Conservation (phyloP, 768 basidiomycete genomes). For the Suillus tomentosus region DNA sequence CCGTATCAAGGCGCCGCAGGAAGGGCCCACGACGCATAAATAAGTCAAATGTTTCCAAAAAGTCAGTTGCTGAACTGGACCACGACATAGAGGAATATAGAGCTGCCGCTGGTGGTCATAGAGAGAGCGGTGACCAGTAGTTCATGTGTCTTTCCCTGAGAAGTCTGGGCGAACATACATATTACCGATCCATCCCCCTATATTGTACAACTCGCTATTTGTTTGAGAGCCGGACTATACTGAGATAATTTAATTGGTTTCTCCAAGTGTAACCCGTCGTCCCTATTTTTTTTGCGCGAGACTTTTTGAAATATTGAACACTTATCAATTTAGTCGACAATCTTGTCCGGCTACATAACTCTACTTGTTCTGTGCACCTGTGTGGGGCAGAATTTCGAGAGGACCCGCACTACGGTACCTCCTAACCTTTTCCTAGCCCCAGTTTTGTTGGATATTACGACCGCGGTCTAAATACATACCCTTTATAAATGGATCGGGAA, state of each 20-base stretch:
- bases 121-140: conserved; percentile 15
- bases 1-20: conserved; percentile 42
- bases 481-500: background rate
- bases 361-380: too few species aligned
- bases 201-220: conserved; percentile 10
- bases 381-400: background rate
- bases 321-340: background rate
- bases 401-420: background rate
- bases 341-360: background rate
- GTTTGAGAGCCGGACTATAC: background rate
- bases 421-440: background rate
- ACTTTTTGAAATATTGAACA: background rate
- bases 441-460: background rate
- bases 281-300: background rate
- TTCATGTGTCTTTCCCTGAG: conserved; percentile 2
- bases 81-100: conserved; percentile 82
- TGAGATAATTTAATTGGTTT: conserved; percentile 2
- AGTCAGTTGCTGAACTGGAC: conserved; percentile 62
- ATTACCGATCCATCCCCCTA: background rate
- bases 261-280: background rate
- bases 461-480: background rate
- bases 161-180: background rate
- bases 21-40: conserved; percentile 78
- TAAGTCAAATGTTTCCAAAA: conserved; percentile 39
- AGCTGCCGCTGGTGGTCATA: conserved; percentile 37